Base-by-base conservation (phyloP, 306 rosid genomes). In the Malus sieversii region DNA sequence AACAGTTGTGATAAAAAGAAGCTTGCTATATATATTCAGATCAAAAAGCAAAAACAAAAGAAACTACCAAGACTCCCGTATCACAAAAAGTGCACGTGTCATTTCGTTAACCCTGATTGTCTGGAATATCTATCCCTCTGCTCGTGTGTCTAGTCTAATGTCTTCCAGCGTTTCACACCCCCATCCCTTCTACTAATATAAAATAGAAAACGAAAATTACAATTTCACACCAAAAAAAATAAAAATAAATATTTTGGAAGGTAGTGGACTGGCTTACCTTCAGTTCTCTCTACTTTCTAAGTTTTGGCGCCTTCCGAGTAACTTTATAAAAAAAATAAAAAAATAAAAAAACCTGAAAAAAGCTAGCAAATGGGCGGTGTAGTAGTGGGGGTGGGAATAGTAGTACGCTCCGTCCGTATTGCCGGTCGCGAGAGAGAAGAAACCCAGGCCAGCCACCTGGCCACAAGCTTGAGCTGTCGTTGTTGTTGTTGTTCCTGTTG, bases 361-460 rank as follows among this genome's bases (percentile, higher is more conserved):
- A 0, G 23, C 44, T 64, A 64, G 3, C 22, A 64, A 5, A 32
- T 8, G 44, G 44, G 44, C 14, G 23, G 45, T 32, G 44, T 7
- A 30, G 53, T 0, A 1, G 16, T 0, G 4, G 10, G 4, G 2
- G 61, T 51, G 23, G 33, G 55, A 18, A 48, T 14, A 1, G 70
- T 23, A 4, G 70, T 69, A 51, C 51, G 69, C 59, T 55, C 78
- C 64, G 80, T 72, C 68, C 85, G 82, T 77, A 68, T 77, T 59
- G 71, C 53, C 70, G 82, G 66, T 6, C 72, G 73, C 52, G 87
- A 38, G 14, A 81, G 86, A 19, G 89, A 85, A 58, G 60, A 60
- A 73, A 88, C 76, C 89, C 91, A 90, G n/a, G 86, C 80, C 63
- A 78, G 22, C 92, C 92, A 87, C 55, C 88, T 87, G 48, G 79